Evolutionary conservation across 2,329 filamentous ascomycete genomes (phyloP), one percentile per base, ranked within the genome.

Genomic region (Hypoxylon sp.): DNA sequence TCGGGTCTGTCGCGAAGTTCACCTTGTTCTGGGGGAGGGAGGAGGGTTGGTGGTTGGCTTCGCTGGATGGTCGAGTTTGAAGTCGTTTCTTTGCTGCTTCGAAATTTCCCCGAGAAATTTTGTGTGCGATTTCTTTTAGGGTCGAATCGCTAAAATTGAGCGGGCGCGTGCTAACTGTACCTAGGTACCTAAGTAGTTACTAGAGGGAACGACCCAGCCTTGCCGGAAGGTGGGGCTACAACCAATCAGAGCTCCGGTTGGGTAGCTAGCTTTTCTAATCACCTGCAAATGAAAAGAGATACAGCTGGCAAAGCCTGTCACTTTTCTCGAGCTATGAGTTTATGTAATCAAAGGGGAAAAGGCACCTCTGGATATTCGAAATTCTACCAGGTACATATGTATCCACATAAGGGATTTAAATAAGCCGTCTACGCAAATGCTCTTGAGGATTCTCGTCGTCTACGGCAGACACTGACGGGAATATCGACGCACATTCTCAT

Each of bases 61-160:
- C 53, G 49, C 60, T 62, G 58, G 51, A 58, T 67, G 48, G 44
- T 64, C 56, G 48, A 64, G 50, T 36, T 64, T 60, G 72, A 73
- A 72, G 72, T 73, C 62, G 44, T 74, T 73, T 68, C 70, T 71
- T 75, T 79, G 78, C 77, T 79, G 24, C 33, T 64, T 30, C 44
- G 75, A 76, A 80, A 76, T 79, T 80, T 81, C 61, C 61, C 57
- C 69, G 65, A 70, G 58, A 73, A 73, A 74, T 70, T 81, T 83
- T 85, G 82, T 84, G 83, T 79, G 82, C 83, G 79, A 78, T 79
- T 80, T 80, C 78, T 78, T n/a, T 83, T 82, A 83, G 81, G 81
- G 81, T 81, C 81, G 11, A 65, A 67, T 69, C 67, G 67, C 67
- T 69, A 69, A 71, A n/a, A 69, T 58, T 18, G 28, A 44, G 30